Evolutionary conservation across 192 early-diverging fungal genomes (phyloP), one percentile per base, ranked within the genome.

Genomic region (Umbelopsis ramanniana): DNA sequence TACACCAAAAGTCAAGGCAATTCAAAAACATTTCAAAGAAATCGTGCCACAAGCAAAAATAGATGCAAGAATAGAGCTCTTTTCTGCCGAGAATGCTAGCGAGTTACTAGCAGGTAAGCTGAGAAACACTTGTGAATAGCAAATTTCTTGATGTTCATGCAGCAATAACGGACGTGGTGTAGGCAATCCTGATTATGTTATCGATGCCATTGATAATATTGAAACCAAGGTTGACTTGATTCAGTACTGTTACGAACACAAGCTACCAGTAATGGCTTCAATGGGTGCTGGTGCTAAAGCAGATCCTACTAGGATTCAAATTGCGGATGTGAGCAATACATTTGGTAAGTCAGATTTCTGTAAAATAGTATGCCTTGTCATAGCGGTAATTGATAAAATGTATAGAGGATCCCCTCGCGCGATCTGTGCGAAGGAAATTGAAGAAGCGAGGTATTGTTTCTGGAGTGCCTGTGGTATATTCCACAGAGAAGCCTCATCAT

Each of bases 241-340:
- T 53, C 84, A 89, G 24, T 97, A 93, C 77, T 99, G 97, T 80
- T 83, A 89, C 33, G 83, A 91, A 26, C 72, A 92, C 72, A 82
- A 87, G 3, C 74, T 97, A 17, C 83, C 78, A 29, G 91, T 99
- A 23, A 94, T 99, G 35, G 93, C 93, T 52, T 94, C 96, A 19
- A 99, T 97, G 96, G 97, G 96, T 2, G 93, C 96, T 4, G 96
- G 97, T n/a, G 95, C 94, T 48, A 99, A 99, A 78, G 87, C 94
- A 1, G 96, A 99, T 78, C 93, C 96, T n/a, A 95, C 96, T 33
- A 88, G 93, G 15, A 91, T 99, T 50, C 97, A 97, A 81, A 94
- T 99, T 73, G 93, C 95, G 37, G 97, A 99, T 78, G 97, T 99
- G 66, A 88, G 91, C 68, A 91, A 95, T 46, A 98, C 97, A 0